Percentiles rank a stretch among this genome's conserved stretches.
These are phyloP conservation scores for Wickerhamomyces ciferrii DNA, from an alignment of 805 yeast species.

Conservation along the genomic window DNA sequence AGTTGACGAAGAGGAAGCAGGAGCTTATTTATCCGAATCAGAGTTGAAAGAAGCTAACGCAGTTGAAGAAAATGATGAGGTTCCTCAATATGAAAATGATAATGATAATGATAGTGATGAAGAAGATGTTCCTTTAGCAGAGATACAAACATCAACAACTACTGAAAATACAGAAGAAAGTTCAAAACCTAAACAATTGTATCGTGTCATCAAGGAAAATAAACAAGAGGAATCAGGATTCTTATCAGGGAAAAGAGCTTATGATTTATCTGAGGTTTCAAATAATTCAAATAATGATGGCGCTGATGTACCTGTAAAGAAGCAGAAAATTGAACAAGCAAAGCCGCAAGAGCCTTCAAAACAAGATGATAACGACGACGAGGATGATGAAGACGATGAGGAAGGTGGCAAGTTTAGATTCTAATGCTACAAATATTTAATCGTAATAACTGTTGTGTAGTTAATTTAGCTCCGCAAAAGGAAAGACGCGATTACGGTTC, in stretches of 20 bases:
- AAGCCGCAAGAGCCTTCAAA: background rate
- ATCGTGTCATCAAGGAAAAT: slow-evolving; percentile 23
- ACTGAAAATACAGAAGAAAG: slow-evolving; percentile 7
- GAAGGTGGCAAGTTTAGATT: slow-evolving; percentile 23
- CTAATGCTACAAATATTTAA: too few relatives aligned
- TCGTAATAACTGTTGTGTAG: too few relatives aligned
- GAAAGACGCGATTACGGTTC: too few relatives aligned
- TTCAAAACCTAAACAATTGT: slow-evolving; percentile 20
- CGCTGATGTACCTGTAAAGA: slow-evolving; percentile 20
- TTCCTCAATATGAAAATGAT: slow-evolving; percentile 16
- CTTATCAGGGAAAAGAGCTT: slow-evolving; percentile 24
- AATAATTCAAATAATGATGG: slow-evolving; percentile 25
- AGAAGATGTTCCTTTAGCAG: slow-evolving; percentile 17
- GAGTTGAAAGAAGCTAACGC: slow-evolving; percentile 21
- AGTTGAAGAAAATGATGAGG: slow-evolving; percentile 10
- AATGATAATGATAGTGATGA: slow-evolving; percentile 20
- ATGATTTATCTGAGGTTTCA: slow-evolving; percentile 24
- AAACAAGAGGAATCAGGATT: slow-evolving; percentile 9
- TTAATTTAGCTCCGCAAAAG: too few relatives aligned
- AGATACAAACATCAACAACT: background rate
- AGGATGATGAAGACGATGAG: slow-evolving; percentile 16
- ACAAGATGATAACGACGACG: slow-evolving; percentile 1
- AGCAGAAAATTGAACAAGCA: background rate
- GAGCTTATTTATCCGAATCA: slow-evolving; percentile 5
- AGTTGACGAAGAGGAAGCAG: slow-evolving; percentile 8